phyloP scores from a whole-genome alignment of 2,329 filamentous ascomycete species.

The Fusarium papillatum region DNA sequence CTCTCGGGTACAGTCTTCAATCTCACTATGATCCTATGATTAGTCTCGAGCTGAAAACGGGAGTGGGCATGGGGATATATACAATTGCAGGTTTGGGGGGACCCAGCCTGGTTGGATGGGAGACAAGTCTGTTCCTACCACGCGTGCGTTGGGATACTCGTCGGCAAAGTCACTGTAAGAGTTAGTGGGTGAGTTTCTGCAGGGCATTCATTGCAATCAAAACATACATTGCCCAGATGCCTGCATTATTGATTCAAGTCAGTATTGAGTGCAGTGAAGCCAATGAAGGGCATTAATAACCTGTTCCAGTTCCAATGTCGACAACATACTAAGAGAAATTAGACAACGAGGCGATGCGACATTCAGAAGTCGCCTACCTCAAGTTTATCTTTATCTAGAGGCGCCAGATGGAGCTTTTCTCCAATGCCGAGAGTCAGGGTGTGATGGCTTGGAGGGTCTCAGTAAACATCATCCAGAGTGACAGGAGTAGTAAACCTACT shows the following conservation, averaged over 20 bases:
- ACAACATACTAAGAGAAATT: background rate
- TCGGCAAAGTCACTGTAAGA: slow-evolving; percentile 59
- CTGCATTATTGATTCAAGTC: background rate
- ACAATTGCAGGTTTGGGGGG: slow-evolving; percentile 13
- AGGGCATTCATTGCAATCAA: background rate
- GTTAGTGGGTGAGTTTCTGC: background rate
- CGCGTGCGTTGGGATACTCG: slow-evolving; percentile 57
- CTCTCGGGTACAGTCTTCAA: slow-evolving; percentile 24
- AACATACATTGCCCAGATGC: slow-evolving; percentile 32
- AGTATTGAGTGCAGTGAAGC: background rate
- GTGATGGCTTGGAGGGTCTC: slow-evolving; percentile 17
- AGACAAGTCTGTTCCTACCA: slow-evolving; percentile 64
- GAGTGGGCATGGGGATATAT: background rate
- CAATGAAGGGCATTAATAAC: background rate
- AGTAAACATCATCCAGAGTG: background rate
- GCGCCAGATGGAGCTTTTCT: slow-evolving; percentile 25
- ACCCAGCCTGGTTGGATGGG: slow-evolving; percentile 67
- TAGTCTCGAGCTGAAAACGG: background rate
- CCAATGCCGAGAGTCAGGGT: slow-evolving; percentile 18
- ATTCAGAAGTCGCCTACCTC: slow-evolving; percentile 1
- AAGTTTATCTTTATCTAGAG: slow-evolving; percentile 13
- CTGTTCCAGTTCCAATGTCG: slow-evolving; percentile 35
- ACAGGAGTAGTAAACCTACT: slow-evolving; percentile 10
- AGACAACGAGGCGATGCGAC: background rate
- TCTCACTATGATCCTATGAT: slow-evolving; percentile 1